phyloP scores from a whole-genome alignment of 2,329 filamentous ascomycete species.

The Botrytis porri region DNA sequence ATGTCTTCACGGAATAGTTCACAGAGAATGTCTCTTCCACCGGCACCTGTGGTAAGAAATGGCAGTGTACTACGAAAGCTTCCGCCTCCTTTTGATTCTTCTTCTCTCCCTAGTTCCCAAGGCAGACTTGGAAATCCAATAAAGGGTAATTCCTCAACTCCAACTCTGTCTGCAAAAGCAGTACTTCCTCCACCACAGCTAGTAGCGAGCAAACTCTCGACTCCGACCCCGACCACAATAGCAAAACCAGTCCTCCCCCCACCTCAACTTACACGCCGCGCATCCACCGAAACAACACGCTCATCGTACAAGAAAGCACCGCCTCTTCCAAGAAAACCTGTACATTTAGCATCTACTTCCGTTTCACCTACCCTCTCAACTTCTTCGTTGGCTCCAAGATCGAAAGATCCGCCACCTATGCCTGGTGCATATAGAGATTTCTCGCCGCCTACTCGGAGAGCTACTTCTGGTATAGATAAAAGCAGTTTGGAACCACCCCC shows the following conservation, averaged over 20 bases:
- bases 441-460: slow-evolving; percentile 30
- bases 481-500: slow-evolving; percentile 25
- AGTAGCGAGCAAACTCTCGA: slow-evolving; percentile 20
- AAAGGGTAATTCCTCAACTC: slow-evolving; percentile 18
- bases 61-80: slow-evolving; percentile 30
- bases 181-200: slow-evolving; percentile 23
- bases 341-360: slow-evolving; percentile 33
- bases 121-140: slow-evolving; percentile 13
- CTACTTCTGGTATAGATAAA: slow-evolving; percentile 23
- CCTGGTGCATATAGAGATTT: slow-evolving; percentile 25
- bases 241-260: slow-evolving; percentile 21
- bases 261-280: slow-evolving; percentile 27
- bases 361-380: slow-evolving; percentile 25
- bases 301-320: slow-evolving; percentile 34
- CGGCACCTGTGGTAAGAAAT: slow-evolving; percentile 25
- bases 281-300: slow-evolving; percentile 33
- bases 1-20: slow-evolving; percentile 21
- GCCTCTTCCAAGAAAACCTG: slow-evolving; percentile 37
- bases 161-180: slow-evolving; percentile 15
- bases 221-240: slow-evolving; percentile 13
- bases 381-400: slow-evolving; percentile 22
- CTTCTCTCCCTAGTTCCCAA: slow-evolving; percentile 16
- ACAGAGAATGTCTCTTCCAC: slow-evolving; percentile 16
- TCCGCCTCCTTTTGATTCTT: slow-evolving; percentile 34
- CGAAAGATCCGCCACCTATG: slow-evolving; percentile 19